phyloP scores from a whole-genome alignment of 73 alveolate species.

The Paramecium bursaria region DNA sequence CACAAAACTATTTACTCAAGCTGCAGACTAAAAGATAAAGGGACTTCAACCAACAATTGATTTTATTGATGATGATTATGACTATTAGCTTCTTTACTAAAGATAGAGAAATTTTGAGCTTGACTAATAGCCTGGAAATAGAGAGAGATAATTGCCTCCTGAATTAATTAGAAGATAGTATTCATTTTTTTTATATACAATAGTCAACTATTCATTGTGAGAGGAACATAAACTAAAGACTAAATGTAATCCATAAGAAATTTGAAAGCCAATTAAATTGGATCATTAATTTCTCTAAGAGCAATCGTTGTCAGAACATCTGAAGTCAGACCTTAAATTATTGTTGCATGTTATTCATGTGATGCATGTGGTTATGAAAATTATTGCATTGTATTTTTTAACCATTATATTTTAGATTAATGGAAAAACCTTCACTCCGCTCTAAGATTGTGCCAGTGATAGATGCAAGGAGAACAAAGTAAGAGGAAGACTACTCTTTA shows the following conservation, averaged over 20 bases:
- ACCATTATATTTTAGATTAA: no score
- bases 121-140: slow-evolving; percentile 56
- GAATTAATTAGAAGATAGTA: slow-evolving; percentile 85
- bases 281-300: slow-evolving; percentile 82
- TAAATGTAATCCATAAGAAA: slow-evolving; percentile 81
- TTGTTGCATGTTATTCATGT: slow-evolving; percentile 93
- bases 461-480: slow-evolving; percentile 85
- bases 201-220: slow-evolving; percentile 65
- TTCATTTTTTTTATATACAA: slow-evolving; percentile 65
- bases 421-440: slow-evolving; percentile 88
- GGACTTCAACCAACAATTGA: slow-evolving; percentile 63
- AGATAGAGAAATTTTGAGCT: slow-evolving; percentile 79
- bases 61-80: slow-evolving; percentile 56
- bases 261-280: slow-evolving; percentile 84
- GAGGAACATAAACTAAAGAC: slow-evolving; percentile 76
- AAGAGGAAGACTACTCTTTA: slow-evolving; percentile 87
- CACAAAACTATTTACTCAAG: slow-evolving; percentile 77
- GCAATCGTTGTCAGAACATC: slow-evolving; percentile 96
- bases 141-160: slow-evolving; percentile 75
- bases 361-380: slow-evolving; percentile 97
- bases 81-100: slow-evolving; percentile 50
- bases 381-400: slow-evolving; percentile 83
- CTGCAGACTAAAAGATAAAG: slow-evolving; percentile 85
- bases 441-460: slow-evolving; percentile 87
- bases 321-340: slow-evolving; percentile 92